Percentiles rank a stretch among this genome's conserved stretches.
phyloP scores from a whole-genome alignment of 768 basidiomycete genomes.

The Fibroporia radiculosa region DNA sequence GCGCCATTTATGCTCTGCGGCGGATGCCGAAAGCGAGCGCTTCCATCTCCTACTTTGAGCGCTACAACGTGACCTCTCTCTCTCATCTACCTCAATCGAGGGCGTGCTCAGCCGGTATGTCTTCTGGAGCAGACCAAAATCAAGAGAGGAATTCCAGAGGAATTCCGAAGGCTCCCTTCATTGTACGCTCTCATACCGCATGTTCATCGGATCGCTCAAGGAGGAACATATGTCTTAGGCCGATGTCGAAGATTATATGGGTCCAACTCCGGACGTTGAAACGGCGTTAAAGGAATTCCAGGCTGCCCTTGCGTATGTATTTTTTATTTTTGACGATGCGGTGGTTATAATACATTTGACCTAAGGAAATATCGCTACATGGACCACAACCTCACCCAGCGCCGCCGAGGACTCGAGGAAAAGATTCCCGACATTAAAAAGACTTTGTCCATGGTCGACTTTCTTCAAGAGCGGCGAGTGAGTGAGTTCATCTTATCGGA shows the following conservation, averaged over 20 bases:
- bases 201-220: neutral
- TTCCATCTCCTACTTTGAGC: too few relatives aligned
- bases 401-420: constrained; percentile 73
- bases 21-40: too few relatives aligned
- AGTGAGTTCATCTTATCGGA: neutral
- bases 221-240: constrained; percentile 39
- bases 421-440: constrained; percentile 97
- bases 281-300: constrained; percentile 73
- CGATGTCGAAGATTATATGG: constrained; percentile 81
- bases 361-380: constrained; percentile 99
- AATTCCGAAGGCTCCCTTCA: constrained; percentile 92
- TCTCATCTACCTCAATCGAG: too few relatives aligned
- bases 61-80: too few relatives aligned
- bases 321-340: constrained; percentile 2
- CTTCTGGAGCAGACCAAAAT: constrained; percentile 1
- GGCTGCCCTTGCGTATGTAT: constrained; percentile 85
- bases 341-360: constrained; percentile 10
- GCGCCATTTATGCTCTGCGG: too few relatives aligned
- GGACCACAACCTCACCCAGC: constrained; percentile 79
- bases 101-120: constrained; percentile 6
- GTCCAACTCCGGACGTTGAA: constrained; percentile 73
- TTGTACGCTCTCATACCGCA: constrained; percentile 47
- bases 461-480: constrained; percentile 64
- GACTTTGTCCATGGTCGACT: constrained; percentile 86
- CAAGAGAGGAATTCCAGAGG: constrained; percentile 76